Evolutionary conservation across 1,139 yeast genomes (phyloP).

Genomic region (Geotrichum fermentans): DNA sequence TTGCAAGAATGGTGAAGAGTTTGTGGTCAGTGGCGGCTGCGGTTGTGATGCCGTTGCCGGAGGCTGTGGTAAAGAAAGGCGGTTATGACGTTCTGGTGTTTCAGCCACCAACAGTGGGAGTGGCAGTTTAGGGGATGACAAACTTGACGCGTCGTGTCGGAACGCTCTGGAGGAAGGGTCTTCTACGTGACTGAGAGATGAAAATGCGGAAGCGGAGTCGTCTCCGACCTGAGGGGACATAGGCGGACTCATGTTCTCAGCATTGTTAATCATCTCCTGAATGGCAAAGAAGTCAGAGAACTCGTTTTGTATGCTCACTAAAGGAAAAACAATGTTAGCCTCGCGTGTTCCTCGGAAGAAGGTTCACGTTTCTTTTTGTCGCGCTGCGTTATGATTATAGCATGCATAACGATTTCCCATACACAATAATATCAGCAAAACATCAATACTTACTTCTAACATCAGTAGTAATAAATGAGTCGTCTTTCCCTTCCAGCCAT

Average conservation of each 20-base stretch:
- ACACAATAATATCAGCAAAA: too few species aligned
- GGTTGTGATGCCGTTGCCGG: background rate
- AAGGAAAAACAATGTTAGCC: background rate
- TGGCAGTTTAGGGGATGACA: too few species aligned
- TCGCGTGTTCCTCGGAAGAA: too few species aligned
- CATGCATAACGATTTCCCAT: too few species aligned
- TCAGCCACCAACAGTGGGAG: background rate
- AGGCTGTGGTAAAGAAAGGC: background rate
- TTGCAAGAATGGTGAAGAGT: background rate
- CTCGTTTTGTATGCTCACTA: slow-evolving; percentile 10
- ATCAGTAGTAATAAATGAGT: slow-evolving; percentile 1
- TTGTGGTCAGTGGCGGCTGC: background rate
- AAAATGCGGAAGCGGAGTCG: background rate
- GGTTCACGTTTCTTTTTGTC: too few species aligned
- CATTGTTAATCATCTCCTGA: slow-evolving; percentile 7
- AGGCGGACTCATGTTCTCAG: slow-evolving; percentile 2
- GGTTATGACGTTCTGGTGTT: too few species aligned
- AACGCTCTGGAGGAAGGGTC: background rate
- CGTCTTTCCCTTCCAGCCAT: background rate
- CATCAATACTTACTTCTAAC: slow-evolving; percentile 6
- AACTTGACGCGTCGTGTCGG: background rate
- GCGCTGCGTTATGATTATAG: too few species aligned
- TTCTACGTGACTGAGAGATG: too few species aligned
- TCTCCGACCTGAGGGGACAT: background rate
- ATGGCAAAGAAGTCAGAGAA: slow-evolving; percentile 14